Base-by-base conservation (phyloP, 2,329 filamentous ascomycete species). In the Phialocephala subalpina region DNA sequence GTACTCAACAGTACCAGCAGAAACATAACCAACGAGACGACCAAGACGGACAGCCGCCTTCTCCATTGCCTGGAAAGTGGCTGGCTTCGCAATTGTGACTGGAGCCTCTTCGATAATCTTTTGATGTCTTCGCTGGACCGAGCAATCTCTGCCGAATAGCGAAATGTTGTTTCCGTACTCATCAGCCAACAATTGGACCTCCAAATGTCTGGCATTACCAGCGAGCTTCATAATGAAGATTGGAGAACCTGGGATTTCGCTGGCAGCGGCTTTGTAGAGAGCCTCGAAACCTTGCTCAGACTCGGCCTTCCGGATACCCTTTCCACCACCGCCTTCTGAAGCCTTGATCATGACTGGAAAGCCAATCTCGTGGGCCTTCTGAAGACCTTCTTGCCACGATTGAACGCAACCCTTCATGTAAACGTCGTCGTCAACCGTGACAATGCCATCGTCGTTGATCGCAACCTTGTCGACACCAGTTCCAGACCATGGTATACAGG, bases 221-320 rank as follows among this genome's bases (percentile, higher is more conserved):
- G 96, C 96, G 70, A 99, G 85, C 88, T 99, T 97, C 96, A 99
- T 99, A 83, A 99, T 97, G 87, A 99, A 99, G 81, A 99, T 99
- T 73, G 97, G 96, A 35, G 96, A 99, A 57, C 97, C 97, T 12
- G 96, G 97, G 73, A 99, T 98, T 81, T 99, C 97, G 80, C 91
- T 97, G 5, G 96, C 94, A 25, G 97, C 96, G 55, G 95, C 96
- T 81, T 97, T 96, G 86, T 98, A 99, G 55, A 98, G 85, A 73
- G 86, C 84, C 77, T 91, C 86, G 75, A 99, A 99, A 69, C 92
- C 90, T 49, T 95, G 91, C 78, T 97, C 94, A 68, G 85, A 85
- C 68, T 93, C 85, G 72, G 96, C 96, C 83, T 98, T 97, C 78
- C 97, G 93, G 78, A 99, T 99, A 86, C 96, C 96, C 85, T 99